phyloP scores from a whole-genome alignment of 2,329 filamentous ascomycete species.

The Fusarium neocosmosporiellum region DNA sequence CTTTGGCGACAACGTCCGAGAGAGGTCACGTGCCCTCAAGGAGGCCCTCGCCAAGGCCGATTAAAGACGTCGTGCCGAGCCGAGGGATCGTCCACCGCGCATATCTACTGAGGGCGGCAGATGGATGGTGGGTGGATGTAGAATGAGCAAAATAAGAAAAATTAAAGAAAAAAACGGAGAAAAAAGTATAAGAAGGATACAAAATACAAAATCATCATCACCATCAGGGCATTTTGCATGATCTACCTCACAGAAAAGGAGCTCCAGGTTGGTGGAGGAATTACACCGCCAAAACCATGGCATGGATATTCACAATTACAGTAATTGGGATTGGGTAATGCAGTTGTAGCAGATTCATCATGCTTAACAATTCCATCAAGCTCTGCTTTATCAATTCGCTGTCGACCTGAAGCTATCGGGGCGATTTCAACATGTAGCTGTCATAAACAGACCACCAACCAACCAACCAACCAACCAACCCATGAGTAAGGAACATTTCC shows the following conservation, averaged over 20 bases:
- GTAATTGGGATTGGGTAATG: neutral
- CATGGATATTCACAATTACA: neutral
- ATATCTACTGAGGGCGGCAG: neutral
- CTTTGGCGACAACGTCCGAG: slow-evolving; percentile 43
- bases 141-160: neutral
- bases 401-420: neutral
- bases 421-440: neutral
- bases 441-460: slow-evolving; percentile 20
- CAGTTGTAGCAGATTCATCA: neutral
- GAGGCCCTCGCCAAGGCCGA: slow-evolving; percentile 28
- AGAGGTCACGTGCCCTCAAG: slow-evolving; percentile 42
- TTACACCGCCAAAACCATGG: neutral
- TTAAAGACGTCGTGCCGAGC: slow-evolving; percentile 17
- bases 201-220: neutral
- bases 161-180: too few relatives aligned
- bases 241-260: neutral
- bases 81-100: slow-evolving; percentile 11
- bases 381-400: slow-evolving; percentile 5
- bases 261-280: neutral
- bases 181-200: neutral
- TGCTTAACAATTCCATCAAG: neutral
- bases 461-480: neutral
- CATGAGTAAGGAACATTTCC: neutral
- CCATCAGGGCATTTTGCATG: neutral
- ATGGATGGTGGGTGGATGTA: neutral